Evolutionary conservation across 129 eudicot genomes (phyloP).

Genomic region (Flaveria robusta): DNA sequence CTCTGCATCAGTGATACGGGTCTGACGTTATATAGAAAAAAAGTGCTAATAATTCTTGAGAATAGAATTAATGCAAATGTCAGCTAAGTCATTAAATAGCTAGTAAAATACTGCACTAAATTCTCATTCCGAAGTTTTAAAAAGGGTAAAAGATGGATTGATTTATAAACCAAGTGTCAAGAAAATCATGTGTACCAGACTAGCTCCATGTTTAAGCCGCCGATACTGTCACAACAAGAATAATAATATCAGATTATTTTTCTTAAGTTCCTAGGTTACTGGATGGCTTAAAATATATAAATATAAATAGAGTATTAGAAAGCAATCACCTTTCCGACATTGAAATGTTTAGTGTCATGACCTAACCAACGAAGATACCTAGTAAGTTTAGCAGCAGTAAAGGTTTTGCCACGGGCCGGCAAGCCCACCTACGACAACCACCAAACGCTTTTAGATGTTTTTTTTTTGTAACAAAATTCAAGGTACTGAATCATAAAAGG

Average conservation of each 20-base stretch:
- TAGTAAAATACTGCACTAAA: background rate
- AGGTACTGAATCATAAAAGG: background rate
- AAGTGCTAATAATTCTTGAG: background rate
- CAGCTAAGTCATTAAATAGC: background rate
- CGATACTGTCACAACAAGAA: constrained; percentile 70
- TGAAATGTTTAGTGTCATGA: constrained; percentile 97
- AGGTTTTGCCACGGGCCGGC: constrained; percentile 99
- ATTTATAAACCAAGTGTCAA: background rate
- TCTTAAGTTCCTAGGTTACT: constrained; percentile 18
- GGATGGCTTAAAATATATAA: background rate
- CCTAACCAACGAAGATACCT: constrained; percentile 99
- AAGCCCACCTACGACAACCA: constrained; percentile 72
- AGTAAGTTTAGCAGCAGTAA: constrained; percentile 97
- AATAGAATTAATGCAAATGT: background rate
- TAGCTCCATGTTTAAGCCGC: constrained; percentile 91
- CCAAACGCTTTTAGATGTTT: constrained; percentile 3
- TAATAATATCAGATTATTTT: constrained; percentile 23
- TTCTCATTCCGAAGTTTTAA: background rate
- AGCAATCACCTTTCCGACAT: constrained; percentile 88
- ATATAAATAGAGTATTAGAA: constrained; percentile 6
- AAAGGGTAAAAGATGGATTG: background rate
- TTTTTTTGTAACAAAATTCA: background rate
- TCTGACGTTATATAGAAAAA: background rate
- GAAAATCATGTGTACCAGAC: constrained; percentile 56
- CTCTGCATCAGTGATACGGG: constrained; percentile 46